These are phyloP conservation scores for Entomortierella beljakovae DNA, from an alignment of 192 early-diverging fungal genomes.

Conservation along the genomic window DNA sequence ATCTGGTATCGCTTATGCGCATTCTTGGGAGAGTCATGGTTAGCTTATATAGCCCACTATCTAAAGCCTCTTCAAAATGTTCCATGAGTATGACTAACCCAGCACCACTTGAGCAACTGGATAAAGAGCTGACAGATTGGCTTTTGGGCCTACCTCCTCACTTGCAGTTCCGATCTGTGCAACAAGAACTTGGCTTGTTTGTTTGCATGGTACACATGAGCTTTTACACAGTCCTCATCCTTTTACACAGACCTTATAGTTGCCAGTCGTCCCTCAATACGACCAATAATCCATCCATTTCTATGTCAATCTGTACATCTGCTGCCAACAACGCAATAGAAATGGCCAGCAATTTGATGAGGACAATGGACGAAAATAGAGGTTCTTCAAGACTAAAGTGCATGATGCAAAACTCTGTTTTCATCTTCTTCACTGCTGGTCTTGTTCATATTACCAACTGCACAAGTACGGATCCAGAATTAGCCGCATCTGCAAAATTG, in stretches of 20 bases:
- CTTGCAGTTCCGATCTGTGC: slow-evolving; percentile 61
- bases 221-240: slow-evolving; percentile 63
- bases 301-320: slow-evolving; percentile 56
- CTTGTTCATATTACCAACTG: slow-evolving; percentile 57
- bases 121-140: slow-evolving; percentile 63
- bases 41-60: slow-evolving; percentile 59
- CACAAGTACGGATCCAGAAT: slow-evolving; percentile 31
- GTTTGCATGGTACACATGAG: slow-evolving; percentile 58
- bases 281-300: slow-evolving; percentile 43
- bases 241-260: slow-evolving; percentile 68
- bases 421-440: slow-evolving; percentile 53
- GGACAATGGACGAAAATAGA: slow-evolving; percentile 28
- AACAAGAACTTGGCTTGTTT: slow-evolving; percentile 50
- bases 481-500: slow-evolving; percentile 49
- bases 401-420: slow-evolving; percentile 32
- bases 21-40: slow-evolving; percentile 65
- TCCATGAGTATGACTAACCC: slow-evolving; percentile 49
- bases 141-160: slow-evolving; percentile 56
- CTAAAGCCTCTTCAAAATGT: slow-evolving; percentile 44
- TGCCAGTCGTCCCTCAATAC: slow-evolving; percentile 26
- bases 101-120: slow-evolving; percentile 62
- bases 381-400: slow-evolving; percentile 29
- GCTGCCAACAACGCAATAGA: slow-evolving; percentile 59
- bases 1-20: slow-evolving; percentile 58
- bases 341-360: slow-evolving; percentile 54